These are phyloP conservation scores for Plasmodium chabaudi DNA, from an alignment of 169 alveolate species.

Conservation along the genomic window DNA sequence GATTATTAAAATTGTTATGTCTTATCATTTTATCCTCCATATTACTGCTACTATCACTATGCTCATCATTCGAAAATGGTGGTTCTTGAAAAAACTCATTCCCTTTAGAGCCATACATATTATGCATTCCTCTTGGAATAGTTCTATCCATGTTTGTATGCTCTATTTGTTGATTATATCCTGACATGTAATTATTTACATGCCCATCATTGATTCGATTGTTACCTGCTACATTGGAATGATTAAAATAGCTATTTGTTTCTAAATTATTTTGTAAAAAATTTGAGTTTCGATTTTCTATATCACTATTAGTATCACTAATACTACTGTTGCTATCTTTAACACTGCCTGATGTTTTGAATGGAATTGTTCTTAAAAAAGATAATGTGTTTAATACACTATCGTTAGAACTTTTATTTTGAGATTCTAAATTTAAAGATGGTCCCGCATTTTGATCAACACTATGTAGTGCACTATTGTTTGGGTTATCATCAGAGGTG, in stretches of 20 bases:
- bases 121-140: too few relatives aligned
- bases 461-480: neutral
- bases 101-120: too few relatives aligned
- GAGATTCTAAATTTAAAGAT: neutral
- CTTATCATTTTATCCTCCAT: too few relatives aligned
- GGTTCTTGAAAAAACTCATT: too few relatives aligned
- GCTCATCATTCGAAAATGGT: too few relatives aligned
- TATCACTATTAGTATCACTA: neutral
- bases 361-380: slow-evolving; percentile 43
- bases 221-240: too few relatives aligned
- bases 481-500: neutral
- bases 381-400: slow-evolving; percentile 30
- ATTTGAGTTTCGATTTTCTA: too few relatives aligned
- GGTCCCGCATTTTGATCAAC: neutral
- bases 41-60: too few relatives aligned
- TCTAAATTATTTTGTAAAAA: neutral
- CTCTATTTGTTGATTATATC: neutral
- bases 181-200: neutral
- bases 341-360: slow-evolving; percentile 4
- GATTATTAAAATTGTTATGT: neutral
- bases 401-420: slow-evolving; percentile 9
- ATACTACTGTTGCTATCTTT: neutral
- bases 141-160: neutral
- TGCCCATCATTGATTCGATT: too few relatives aligned
- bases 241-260: too few relatives aligned